Conservation (phyloP, 2,329 filamentous ascomycete genomes). For the Pyrenophora tritici-repentis region DNA sequence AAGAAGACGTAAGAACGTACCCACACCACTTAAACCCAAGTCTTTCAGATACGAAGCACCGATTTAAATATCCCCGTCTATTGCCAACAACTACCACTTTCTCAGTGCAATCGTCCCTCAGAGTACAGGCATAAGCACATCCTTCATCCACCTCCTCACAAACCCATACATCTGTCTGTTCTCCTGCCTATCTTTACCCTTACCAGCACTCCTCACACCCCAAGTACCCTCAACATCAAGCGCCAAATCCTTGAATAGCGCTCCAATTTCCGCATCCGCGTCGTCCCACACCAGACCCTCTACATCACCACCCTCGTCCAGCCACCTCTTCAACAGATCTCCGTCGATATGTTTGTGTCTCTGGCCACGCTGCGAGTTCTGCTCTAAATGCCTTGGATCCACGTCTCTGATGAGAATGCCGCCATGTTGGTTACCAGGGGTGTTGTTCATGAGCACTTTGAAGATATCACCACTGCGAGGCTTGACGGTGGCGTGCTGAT, state of each 20-base stretch:
- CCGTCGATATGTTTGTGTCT: conserved; percentile 50
- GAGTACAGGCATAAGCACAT: conserved; percentile 32
- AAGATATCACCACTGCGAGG: conserved; percentile 26
- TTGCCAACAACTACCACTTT: background rate
- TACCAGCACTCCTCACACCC: conserved; percentile 14
- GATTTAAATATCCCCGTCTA: background rate
- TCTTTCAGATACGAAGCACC: background rate
- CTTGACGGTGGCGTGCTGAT: conserved; percentile 18
- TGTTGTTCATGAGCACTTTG: conserved; percentile 29
- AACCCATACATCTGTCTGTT: conserved; percentile 10
- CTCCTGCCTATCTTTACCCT: conserved; percentile 15
- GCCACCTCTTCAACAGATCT: conserved; percentile 45
- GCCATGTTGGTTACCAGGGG: conserved; percentile 25
- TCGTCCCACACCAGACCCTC: conserved; percentile 12
- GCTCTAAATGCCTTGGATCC: conserved; percentile 30
- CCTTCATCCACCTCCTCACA: conserved; percentile 25
- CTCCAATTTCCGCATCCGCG: conserved; percentile 27
- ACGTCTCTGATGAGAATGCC: conserved; percentile 28
- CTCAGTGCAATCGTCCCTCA: conserved; percentile 3
- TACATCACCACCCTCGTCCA: conserved; percentile 33
- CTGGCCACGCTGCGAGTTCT: conserved; percentile 14
- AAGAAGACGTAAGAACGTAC: background rate
- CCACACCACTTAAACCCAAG: too few species aligned
- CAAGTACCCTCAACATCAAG: conserved; percentile 14
- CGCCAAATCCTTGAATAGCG: conserved; percentile 34